A percentile compares a stretch with the other conserved stretches of the same genome.
Conservation (phyloP, 2,329 filamentous ascomycete genomes). For the Coniochaeta sp. region DNA sequence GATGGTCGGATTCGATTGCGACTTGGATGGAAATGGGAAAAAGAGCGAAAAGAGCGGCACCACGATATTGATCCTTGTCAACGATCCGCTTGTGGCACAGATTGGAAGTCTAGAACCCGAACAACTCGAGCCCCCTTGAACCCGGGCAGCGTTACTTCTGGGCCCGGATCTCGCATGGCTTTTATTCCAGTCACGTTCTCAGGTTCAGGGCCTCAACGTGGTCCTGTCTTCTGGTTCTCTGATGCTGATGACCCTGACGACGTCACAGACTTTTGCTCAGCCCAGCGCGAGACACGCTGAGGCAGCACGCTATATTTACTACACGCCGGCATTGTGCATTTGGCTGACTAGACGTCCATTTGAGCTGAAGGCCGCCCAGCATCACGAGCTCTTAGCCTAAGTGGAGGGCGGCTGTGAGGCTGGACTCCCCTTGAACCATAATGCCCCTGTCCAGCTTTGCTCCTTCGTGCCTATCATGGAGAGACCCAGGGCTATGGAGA, state of each 20-base stretch:
- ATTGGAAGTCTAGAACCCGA: neutral
- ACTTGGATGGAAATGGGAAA: neutral
- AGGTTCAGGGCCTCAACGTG: neutral
- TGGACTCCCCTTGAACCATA: neutral
- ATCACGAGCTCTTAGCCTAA: neutral
- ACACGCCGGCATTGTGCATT: neutral
- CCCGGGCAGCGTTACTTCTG: neutral
- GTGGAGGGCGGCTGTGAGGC: neutral
- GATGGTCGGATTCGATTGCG: neutral
- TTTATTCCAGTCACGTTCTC: neutral
- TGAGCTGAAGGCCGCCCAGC: neutral
- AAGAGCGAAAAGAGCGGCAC: neutral
- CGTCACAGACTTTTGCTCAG: neutral
- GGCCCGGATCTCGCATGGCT: neutral
- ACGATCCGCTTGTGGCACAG: neutral
- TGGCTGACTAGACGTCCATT: neutral
- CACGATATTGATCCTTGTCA: neutral
- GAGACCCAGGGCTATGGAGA: neutral
- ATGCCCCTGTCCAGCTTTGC: neutral
- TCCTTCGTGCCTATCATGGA: neutral
- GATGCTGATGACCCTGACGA: neutral
- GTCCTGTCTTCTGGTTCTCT: neutral
- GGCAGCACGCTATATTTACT: neutral
- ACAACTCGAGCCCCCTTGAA: neutral
- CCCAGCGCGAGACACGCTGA: neutral